Evolutionary conservation across 2,329 filamentous ascomycete genomes (phyloP).

Genomic region (Cryphonectria nitschkei): DNA sequence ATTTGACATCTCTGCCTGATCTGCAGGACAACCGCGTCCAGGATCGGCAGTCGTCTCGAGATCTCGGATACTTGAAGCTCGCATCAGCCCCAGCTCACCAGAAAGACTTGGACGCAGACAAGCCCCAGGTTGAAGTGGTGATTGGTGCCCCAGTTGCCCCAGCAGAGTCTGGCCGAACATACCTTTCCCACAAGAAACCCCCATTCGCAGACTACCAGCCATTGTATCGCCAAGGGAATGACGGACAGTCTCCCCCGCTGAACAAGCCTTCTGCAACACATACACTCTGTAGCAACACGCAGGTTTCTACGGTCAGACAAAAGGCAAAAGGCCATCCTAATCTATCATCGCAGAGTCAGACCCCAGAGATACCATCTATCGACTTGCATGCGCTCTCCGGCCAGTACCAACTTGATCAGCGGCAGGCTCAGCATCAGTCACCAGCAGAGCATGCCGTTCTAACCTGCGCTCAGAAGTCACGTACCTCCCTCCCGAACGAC

Average conservation of each 20-base stretch:
- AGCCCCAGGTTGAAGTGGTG: neutral
- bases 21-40: neutral
- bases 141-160: neutral
- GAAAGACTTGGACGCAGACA: neutral
- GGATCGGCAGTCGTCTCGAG: neutral
- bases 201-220: conserved; percentile 14
- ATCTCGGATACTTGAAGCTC: neutral
- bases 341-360: too few relatives aligned
- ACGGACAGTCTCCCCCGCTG: neutral
- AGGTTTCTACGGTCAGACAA: neutral
- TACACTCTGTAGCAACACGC: neutral
- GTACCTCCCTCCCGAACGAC: conserved; percentile 24
- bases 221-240: neutral
- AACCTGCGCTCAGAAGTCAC: neutral
- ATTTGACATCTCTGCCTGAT: neutral
- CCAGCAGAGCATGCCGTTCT: neutral
- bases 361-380: neutral
- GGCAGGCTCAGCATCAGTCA: neutral
- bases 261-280: neutral
- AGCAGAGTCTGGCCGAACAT: neutral
- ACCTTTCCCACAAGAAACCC: neutral
- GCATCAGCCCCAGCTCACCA: too few relatives aligned
- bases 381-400: neutral
- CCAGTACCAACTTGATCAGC: neutral
- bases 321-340: neutral